Evolutionary conservation across 805 yeast genomes (phyloP).

Genomic region (Candida anglica): DNA sequence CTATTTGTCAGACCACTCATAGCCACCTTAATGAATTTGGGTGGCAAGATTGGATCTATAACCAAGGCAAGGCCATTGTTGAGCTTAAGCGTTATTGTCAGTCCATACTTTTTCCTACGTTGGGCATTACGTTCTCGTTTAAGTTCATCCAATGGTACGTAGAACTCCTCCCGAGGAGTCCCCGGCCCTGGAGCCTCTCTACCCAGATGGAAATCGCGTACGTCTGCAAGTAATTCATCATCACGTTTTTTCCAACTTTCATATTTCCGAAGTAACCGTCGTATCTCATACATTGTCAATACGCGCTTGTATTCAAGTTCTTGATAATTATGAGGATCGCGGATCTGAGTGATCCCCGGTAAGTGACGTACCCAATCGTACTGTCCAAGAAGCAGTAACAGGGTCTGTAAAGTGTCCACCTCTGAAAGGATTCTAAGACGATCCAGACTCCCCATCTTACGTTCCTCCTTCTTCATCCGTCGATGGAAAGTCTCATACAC

Average conservation of each 20-base stretch:
- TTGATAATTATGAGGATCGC: slow-evolving; percentile 40
- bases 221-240: slow-evolving; percentile 20
- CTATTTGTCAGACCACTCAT: neutral
- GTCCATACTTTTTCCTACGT: slow-evolving; percentile 28
- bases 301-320: slow-evolving; percentile 52
- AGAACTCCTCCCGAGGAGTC: slow-evolving; percentile 29
- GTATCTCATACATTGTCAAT: slow-evolving; percentile 48
- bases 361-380: slow-evolving; percentile 47
- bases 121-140: slow-evolving; percentile 17
- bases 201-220: slow-evolving; percentile 13
- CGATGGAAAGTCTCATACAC: slow-evolving; percentile 47
- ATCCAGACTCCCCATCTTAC: slow-evolving; percentile 53
- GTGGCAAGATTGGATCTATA: slow-evolving; percentile 35
- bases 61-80: slow-evolving; percentile 33
- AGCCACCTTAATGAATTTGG: slow-evolving; percentile 11
- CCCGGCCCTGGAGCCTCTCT: slow-evolving; percentile 14
- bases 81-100: slow-evolving; percentile 30
- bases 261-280: slow-evolving; percentile 31
- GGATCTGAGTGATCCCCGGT: slow-evolving; percentile 46
- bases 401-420: slow-evolving; percentile 50
- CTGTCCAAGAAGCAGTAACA: slow-evolving; percentile 33
- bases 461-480: slow-evolving; percentile 62
- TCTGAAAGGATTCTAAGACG: slow-evolving; percentile 50
- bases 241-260: slow-evolving; percentile 35
- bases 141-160: slow-evolving; percentile 18